These are phyloP conservation scores for Pouteria campechiana DNA, from an alignment of 179 eudicot genomes.

Conservation along the genomic window DNA sequence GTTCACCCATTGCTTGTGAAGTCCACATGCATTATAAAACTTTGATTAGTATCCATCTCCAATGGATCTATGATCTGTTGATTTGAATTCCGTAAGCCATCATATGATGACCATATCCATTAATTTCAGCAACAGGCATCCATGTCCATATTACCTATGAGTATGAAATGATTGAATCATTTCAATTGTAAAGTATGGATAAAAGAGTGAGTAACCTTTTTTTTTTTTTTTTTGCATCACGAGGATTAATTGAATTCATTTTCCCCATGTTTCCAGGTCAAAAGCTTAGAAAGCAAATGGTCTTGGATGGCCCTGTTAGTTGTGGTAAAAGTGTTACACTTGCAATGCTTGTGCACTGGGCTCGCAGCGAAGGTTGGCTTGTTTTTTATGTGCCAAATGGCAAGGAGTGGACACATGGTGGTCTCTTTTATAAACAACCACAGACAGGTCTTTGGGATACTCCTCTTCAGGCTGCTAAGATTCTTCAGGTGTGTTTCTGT, in stretches of 20 bases:
- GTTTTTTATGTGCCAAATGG: conserved; percentile 77
- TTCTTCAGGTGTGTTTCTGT: conserved; percentile 81
- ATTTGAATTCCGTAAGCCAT: too few species aligned
- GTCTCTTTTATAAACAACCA: conserved; percentile 65
- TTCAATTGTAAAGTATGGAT: too few species aligned
- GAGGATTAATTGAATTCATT: neutral
- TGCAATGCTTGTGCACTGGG: conserved; percentile 98
- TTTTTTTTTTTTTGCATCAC: too few species aligned
- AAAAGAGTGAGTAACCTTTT: too few species aligned
- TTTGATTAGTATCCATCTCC: too few species aligned
- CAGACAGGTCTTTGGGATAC: conserved; percentile 87
- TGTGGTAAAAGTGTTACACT: conserved; percentile 89
- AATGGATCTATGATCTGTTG: too few species aligned
- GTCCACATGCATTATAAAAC: too few species aligned
- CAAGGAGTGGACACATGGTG: conserved; percentile 85
- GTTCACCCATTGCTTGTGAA: too few species aligned
- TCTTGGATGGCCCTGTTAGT: conserved; percentile 87
- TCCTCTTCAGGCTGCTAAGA: conserved; percentile 68
- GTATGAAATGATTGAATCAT: too few species aligned
- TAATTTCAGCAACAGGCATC: too few species aligned
- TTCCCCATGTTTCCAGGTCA: conserved; percentile 29
- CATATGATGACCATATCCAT: too few species aligned
- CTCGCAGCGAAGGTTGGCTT: conserved; percentile 91
- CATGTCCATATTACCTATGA: too few species aligned
- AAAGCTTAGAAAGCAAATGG: conserved; percentile 60